Evolutionary conservation across 2,329 filamentous ascomycete species (phyloP), one percentile per base, ranked within the genome.

Genomic region (Aspergillus sp.): DNA sequence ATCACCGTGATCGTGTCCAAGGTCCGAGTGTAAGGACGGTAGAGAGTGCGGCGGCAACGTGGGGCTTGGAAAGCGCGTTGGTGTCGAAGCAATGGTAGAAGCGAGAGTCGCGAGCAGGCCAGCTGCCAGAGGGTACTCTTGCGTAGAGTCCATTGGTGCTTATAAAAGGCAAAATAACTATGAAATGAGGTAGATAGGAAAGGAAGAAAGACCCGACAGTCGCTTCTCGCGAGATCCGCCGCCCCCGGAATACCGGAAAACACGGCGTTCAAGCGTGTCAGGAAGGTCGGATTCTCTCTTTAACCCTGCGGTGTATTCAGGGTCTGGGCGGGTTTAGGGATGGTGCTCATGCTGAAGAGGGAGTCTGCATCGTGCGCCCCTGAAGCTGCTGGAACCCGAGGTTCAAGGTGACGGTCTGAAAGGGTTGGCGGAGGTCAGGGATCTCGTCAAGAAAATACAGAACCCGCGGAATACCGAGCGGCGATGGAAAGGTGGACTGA

Each of bases 61-160:
- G 65, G 61, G 44, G 56, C 35, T 46, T 54, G 62, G 44, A 3
- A 60, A 55, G 27, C 62, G 55, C 7, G 59, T 63, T 4, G 68
- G 62, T n/a, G 66, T 61, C 27, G 70, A 62, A 47, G 63, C 40
- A 44, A 63, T 58, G 14, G 67, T 63, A 27, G 68, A 59, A 39
- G 64, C 55, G 46, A 73, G 56, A 43, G 65, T 61, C 19, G 69
- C 64, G 17, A 73, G 62, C 61, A 71, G 64, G 52, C 64, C 67
- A 44, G 66, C 65, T 62, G 67, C 64, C 54, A 73, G 52, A 27
- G 63, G 64, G 23, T 63, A 57, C 53, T 73, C 60, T 57, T 69
- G 70, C 27, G 57, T 54, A 14, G 56, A 61, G 54, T 63, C 68
- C 71, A 73, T 73, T 39, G 37, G 40, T 25, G 37, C 50, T 44